phyloP scores from a whole-genome alignment of 2,329 filamentous ascomycete species.

The Clarireedia homoeocarpa region DNA sequence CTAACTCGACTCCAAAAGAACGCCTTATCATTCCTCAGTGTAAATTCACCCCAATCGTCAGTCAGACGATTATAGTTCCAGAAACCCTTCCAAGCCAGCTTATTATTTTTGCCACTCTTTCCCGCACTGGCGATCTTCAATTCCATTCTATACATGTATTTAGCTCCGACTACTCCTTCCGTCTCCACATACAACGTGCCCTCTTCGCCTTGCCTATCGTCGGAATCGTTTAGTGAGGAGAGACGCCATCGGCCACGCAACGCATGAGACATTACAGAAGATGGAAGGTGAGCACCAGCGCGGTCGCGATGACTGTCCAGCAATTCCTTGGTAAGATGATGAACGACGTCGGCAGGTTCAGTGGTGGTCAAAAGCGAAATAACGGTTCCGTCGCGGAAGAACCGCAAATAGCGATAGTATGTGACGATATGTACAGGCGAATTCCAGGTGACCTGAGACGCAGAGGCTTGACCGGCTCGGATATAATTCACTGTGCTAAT shows the following conservation, averaged over 20 bases:
- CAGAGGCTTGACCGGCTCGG: constrained; percentile 66
- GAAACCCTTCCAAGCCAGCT: constrained; percentile 80
- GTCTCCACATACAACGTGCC: constrained; percentile 78
- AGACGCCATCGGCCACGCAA: constrained; percentile 59
- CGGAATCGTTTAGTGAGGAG: constrained; percentile 26
- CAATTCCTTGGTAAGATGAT: constrained; percentile 67
- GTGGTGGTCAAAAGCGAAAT: constrained; percentile 74
- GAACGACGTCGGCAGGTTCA: constrained; percentile 82
- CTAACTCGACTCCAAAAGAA: constrained; percentile 61
- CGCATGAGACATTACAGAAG: constrained; percentile 57
- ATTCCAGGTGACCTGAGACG: constrained; percentile 65
- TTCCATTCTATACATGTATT: constrained; percentile 82
- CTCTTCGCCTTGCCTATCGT: constrained; percentile 38
- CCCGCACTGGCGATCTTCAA: constrained; percentile 60
- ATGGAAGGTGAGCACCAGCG: constrained; percentile 31
- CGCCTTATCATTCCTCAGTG: constrained; percentile 53
- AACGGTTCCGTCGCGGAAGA: constrained; percentile 82
- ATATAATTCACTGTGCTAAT: constrained; percentile 96
- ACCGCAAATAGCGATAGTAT: constrained; percentile 93
- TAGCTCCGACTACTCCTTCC: constrained; percentile 64
- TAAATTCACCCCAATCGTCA: constrained; percentile 84
- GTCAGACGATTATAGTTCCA: constrained; percentile 87
- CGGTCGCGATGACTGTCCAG: constrained; percentile 34
- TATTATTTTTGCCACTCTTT: constrained; percentile 68
- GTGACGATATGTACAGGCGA: constrained; percentile 91